Evolutionary conservation across 208 protist genomes (phyloP).

Genomic region (Acanthamoeba culbertsoni): DNA sequence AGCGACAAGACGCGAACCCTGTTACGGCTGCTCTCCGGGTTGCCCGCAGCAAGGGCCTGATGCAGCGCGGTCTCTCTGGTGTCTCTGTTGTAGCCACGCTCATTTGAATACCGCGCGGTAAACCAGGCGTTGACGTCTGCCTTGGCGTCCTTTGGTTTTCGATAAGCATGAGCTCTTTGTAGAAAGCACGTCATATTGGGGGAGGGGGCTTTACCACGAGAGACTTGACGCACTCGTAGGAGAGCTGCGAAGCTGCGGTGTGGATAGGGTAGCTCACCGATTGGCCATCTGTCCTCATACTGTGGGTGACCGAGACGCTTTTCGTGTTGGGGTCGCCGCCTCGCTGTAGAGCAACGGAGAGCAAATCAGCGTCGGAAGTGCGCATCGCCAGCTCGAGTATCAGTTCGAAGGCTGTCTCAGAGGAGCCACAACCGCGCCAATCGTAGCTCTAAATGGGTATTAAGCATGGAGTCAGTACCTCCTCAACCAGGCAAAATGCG

Average conservation of each 20-base stretch:
- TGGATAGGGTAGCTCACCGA: background rate
- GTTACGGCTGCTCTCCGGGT: background rate
- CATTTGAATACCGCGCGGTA: background rate
- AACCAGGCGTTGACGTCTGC: background rate
- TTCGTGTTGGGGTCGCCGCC: constrained; percentile 23
- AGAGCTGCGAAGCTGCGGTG: background rate
- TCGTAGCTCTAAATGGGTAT: background rate
- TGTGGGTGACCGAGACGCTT: background rate
- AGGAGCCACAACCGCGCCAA: background rate
- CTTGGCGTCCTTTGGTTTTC: background rate
- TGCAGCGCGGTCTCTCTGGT: background rate
- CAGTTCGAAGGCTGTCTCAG: background rate
- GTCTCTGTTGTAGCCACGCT: background rate
- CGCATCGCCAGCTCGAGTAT: background rate
- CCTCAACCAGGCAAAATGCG: background rate
- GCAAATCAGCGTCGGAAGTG: background rate
- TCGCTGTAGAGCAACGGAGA: background rate
- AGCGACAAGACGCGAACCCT: background rate
- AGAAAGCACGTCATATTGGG: background rate
- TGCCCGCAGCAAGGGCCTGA: background rate
- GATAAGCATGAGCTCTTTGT: background rate
- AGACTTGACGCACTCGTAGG: background rate
- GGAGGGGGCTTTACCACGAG: background rate
- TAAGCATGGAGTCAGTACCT: background rate
- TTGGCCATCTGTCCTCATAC: background rate